These are phyloP conservation scores for Globisporangium polare DNA, from an alignment of 352 stramenopile genomes.

Conservation along the genomic window DNA sequence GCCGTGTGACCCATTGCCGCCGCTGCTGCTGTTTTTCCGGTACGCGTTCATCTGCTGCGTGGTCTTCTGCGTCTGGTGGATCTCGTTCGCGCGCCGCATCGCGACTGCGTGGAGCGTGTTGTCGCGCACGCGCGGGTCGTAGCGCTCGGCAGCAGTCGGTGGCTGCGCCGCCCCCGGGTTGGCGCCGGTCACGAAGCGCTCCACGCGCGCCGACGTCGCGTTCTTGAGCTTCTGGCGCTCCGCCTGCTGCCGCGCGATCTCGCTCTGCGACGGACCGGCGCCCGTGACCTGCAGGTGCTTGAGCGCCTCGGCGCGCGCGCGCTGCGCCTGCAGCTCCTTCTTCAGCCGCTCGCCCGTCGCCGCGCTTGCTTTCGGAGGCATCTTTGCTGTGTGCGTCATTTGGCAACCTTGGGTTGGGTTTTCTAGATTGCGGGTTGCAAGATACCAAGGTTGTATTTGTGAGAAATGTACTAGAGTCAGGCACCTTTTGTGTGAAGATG, in stretches of 20 bases:
- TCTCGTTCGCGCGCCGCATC: constrained; percentile 33
- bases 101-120: constrained; percentile 76
- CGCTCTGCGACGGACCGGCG: constrained; percentile 59
- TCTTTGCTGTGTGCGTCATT: neutral
- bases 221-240: constrained; percentile 49
- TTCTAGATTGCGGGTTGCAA: too few species aligned
- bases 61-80: constrained; percentile 31
- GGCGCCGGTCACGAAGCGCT: constrained; percentile 18
- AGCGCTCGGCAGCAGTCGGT: constrained; percentile 18
- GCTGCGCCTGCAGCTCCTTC: constrained; percentile 61
- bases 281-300: constrained; percentile 59
- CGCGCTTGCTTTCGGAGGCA: constrained; percentile 21
- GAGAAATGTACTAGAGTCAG: too few species aligned
- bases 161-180: constrained; percentile 10
- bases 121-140: constrained; percentile 51
- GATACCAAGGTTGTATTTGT: too few species aligned
- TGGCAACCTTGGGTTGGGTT: too few species aligned
- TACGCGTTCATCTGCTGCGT: constrained; percentile 6
- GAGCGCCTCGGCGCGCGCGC: constrained; percentile 55
- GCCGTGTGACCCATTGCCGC: too few species aligned
- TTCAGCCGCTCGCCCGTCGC: constrained; percentile 32
- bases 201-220: constrained; percentile 33
- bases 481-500: too few species aligned
- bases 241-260: constrained; percentile 44
- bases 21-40: neutral